Percentiles rank a stretch among this genome's conserved stretches.
Evolutionary conservation across 169 alveolate species (phyloP).

Genomic region (Prorocentrum cordatum): DNA sequence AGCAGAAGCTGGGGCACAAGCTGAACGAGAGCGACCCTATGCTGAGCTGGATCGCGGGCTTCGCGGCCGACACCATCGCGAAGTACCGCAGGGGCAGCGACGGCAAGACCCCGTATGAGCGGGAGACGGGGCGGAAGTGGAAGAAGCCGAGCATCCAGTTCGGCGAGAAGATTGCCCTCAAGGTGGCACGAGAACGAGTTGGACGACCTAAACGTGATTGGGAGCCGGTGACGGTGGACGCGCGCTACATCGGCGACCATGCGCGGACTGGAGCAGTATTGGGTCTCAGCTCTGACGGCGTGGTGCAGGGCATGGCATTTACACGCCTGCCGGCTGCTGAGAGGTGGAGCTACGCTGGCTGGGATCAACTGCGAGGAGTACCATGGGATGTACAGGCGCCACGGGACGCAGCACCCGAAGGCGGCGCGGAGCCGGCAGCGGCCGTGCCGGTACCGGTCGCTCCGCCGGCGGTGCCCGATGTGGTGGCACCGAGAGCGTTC

Average conservation of each 20-base stretch:
- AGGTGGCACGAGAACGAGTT: neutral
- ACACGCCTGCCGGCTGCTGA: neutral
- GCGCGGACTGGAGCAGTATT: slow-evolving; percentile 13
- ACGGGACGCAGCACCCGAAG: neutral
- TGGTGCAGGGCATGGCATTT: neutral
- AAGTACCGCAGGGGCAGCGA: neutral
- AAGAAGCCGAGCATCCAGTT: neutral
- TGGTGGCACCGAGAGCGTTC: too few species aligned
- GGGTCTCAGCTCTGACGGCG: slow-evolving; percentile 26
- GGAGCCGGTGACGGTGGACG: neutral
- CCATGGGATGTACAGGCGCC: slow-evolving; percentile 4
- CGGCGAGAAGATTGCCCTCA: neutral
- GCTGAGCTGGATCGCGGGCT: neutral
- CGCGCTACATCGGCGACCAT: slow-evolving; percentile 11
- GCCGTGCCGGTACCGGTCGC: too few species aligned
- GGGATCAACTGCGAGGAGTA: neutral
- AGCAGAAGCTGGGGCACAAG: neutral
- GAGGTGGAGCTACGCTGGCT: neutral
- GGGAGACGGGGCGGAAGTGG: slow-evolving; percentile 12
- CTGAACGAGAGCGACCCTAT: neutral
- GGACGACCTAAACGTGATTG: slow-evolving; percentile 1
- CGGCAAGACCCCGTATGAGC: slow-evolving; percentile 25
- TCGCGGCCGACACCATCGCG: slow-evolving; percentile 3
- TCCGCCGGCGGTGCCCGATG: too few species aligned
- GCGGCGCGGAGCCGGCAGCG: neutral